Conservation (phyloP, 768 basidiomycete genomes). For the Phylloporus arenicola region DNA sequence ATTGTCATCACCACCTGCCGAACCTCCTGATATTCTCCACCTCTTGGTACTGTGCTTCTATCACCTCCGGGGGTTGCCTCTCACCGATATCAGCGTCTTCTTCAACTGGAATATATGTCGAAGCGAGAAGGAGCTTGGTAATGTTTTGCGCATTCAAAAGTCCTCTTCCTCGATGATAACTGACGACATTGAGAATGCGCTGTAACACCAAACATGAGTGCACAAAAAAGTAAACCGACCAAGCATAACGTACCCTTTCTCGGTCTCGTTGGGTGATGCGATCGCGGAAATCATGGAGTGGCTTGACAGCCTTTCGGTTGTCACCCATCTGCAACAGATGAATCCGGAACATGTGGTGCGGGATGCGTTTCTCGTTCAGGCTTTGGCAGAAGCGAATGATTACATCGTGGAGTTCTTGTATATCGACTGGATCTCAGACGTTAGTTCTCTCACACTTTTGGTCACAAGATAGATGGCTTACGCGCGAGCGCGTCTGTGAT, state of each 20-base stretch:
- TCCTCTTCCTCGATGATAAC: slow-evolving; percentile 23
- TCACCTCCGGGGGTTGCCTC: slow-evolving; percentile 7
- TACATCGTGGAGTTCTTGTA: slow-evolving; percentile 7
- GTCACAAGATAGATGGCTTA: neutral
- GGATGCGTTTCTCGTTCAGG: slow-evolving; percentile 6
- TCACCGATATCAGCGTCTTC: slow-evolving; percentile 19
- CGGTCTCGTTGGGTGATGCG: slow-evolving; percentile 12
- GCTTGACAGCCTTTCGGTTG: slow-evolving; percentile 18
- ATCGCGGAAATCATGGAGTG: slow-evolving; percentile 20
- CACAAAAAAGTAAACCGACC: neutral
- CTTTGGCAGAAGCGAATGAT: slow-evolving; percentile 8
- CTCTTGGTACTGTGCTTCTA: slow-evolving; percentile 7
- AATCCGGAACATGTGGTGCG: slow-evolving; percentile 19
- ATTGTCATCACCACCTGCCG: neutral
- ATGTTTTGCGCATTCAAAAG: slow-evolving; percentile 16
- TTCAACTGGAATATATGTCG: slow-evolving; percentile 12
- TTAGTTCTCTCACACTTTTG: neutral
- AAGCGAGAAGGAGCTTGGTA: slow-evolving; percentile 16
- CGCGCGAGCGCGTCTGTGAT: slow-evolving; percentile 19
- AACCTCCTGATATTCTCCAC: slow-evolving; percentile 13
- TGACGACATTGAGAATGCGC: slow-evolving; percentile 19
- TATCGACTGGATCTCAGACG: slow-evolving; percentile 6
- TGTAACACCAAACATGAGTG: slow-evolving; percentile 1
- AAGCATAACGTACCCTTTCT: slow-evolving; percentile 7
- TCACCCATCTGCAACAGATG: slow-evolving; percentile 23